A percentile compares a stretch with the other conserved stretches of the same genome.
phyloP scores from a whole-genome alignment of 805 yeast genomes.

The Barnettozyma sucrosica region DNA sequence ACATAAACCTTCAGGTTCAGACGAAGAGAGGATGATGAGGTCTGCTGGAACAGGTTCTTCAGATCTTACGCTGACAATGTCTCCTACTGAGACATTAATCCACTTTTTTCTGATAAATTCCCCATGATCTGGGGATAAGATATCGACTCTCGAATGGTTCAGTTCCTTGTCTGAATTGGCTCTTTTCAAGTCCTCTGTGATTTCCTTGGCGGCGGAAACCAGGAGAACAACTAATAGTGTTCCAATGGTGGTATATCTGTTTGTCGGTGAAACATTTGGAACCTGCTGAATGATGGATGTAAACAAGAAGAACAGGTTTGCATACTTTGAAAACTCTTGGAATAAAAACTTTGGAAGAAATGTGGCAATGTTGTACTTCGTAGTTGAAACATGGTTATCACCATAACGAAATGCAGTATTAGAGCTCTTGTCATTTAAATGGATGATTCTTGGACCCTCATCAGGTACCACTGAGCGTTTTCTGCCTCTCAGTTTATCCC shows the following conservation, averaged over 20 bases:
- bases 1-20: constrained; percentile 97
- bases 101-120: constrained; percentile 64
- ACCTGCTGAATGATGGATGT: constrained; percentile 95
- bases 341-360: constrained; percentile 90
- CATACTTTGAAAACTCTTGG: constrained; percentile 96
- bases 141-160: constrained; percentile 69
- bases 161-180: constrained; percentile 83
- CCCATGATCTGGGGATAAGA: constrained; percentile 51
- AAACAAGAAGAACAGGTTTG: constrained; percentile 87
- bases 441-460: constrained; percentile 58
- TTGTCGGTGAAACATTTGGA: constrained; percentile 94
- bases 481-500: constrained; percentile 33
- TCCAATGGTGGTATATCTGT: constrained; percentile 90
- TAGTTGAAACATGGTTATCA: constrained; percentile 88
- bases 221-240: constrained; percentile 78
- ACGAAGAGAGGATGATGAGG: constrained; percentile 73
- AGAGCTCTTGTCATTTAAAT: constrained; percentile 54
- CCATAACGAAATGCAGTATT: constrained; percentile 54
- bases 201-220: constrained; percentile 90
- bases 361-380: constrained; percentile 90
- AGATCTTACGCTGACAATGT: constrained; percentile 73
- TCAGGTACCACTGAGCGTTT: constrained; percentile 6
- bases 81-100: constrained; percentile 89
- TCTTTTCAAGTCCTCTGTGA: constrained; percentile 86
- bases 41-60: constrained; percentile 97